A percentile compares a stretch with the other conserved stretches of the same genome.
phyloP scores from a whole-genome alignment of 306 rosid species.

The Casuarina equisetifolia region DNA sequence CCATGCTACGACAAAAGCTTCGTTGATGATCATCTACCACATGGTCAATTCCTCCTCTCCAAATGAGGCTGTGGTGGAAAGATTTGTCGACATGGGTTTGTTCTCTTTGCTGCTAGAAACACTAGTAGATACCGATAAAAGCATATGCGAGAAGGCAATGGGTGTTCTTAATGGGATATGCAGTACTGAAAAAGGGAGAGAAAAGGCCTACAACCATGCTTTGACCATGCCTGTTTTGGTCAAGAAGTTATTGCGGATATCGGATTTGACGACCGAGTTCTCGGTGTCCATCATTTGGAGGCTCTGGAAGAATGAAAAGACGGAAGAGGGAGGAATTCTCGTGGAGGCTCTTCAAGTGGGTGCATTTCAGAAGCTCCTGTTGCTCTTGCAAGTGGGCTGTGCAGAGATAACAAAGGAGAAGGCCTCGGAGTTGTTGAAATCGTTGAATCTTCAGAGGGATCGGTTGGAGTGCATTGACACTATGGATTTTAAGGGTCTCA shows the following conservation, averaged over 20 bases:
- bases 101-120: constrained; percentile 56
- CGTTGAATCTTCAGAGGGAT: constrained; percentile 54
- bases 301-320: constrained; percentile 44
- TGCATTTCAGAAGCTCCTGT: constrained; percentile 68
- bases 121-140: constrained; percentile 64
- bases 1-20: constrained; percentile 47
- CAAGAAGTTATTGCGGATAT: constrained; percentile 71
- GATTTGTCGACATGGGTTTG: constrained; percentile 63
- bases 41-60: constrained; percentile 39
- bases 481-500: constrained; percentile 50
- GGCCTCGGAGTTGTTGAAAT: constrained; percentile 64
- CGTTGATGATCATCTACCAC: constrained; percentile 49
- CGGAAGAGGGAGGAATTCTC: constrained; percentile 34
- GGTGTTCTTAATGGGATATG: constrained; percentile 60
- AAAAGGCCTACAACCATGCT: constrained; percentile 53
- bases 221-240: constrained; percentile 66
- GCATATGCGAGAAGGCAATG: constrained; percentile 60
- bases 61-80: constrained; percentile 17
- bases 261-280: constrained; percentile 54
- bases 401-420: constrained; percentile 55
- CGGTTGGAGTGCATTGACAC: constrained; percentile 63
- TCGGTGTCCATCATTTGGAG: constrained; percentile 68
- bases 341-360: constrained; percentile 70
- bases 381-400: constrained; percentile 75
- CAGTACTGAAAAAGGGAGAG: constrained; percentile 47